phyloP scores from a whole-genome alignment of 2,329 filamentous ascomycete species.

The Podosphaera aphanis region DNA sequence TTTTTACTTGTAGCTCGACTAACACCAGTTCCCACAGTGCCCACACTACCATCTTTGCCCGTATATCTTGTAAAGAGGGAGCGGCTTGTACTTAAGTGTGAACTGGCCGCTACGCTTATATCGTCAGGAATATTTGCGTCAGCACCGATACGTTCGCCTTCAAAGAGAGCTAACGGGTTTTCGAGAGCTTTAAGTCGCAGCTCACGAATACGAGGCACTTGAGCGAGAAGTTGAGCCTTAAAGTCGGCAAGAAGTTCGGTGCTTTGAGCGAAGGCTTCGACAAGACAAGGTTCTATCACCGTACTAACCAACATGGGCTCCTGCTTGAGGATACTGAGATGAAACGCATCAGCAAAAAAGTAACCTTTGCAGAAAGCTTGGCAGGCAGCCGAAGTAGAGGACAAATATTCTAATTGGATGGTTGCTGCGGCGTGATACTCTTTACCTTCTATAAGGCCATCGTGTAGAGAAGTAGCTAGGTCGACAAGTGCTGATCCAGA shows the following conservation, averaged over 20 bases:
- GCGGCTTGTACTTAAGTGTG: slow-evolving; percentile 58
- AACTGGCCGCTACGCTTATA: slow-evolving; percentile 64
- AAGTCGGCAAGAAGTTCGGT: slow-evolving; percentile 90
- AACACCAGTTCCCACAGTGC: slow-evolving; percentile 48
- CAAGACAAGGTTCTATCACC: slow-evolving; percentile 55
- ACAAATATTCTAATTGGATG: slow-evolving; percentile 61
- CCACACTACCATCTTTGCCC: slow-evolving; percentile 33
- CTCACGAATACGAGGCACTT: slow-evolving; percentile 67
- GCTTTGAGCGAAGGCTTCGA: slow-evolving; percentile 57
- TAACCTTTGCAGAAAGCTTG: slow-evolving; percentile 70
- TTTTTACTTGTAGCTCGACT: slow-evolving; percentile 72
- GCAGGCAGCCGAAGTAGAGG: slow-evolving; percentile 45
- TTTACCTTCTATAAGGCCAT: slow-evolving; percentile 60
- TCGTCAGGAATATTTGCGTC: slow-evolving; percentile 68
- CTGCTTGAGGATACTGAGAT: slow-evolving; percentile 37
- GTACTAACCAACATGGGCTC: slow-evolving; percentile 35
- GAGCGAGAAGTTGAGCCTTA: slow-evolving; percentile 59
- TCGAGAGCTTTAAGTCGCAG: slow-evolving; percentile 58
- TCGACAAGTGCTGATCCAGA: slow-evolving; percentile 33
- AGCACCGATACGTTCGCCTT: slow-evolving; percentile 37
- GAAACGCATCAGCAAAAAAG: slow-evolving; percentile 71
- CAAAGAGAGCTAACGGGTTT: slow-evolving; percentile 75
- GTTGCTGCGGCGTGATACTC: slow-evolving; percentile 61
- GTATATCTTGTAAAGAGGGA: slow-evolving; percentile 88
- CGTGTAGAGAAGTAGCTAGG: slow-evolving; percentile 52